Evolutionary conservation across 768 basidiomycete genomes (phyloP).

Genomic region (Royoungia palumana): DNA sequence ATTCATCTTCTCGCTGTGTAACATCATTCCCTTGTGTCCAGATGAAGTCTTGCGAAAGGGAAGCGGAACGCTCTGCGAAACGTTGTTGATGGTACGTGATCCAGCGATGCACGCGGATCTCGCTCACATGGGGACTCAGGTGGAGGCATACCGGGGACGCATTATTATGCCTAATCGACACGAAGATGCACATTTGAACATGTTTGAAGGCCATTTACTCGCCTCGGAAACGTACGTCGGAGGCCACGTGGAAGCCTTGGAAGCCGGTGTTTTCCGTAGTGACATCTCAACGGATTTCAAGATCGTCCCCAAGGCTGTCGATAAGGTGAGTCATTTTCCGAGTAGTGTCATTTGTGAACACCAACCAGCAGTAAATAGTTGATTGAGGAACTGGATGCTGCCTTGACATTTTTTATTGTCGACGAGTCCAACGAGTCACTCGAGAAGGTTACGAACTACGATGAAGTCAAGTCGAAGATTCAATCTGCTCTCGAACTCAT

Average conservation of each 20-base stretch:
- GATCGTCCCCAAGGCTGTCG: slow-evolving; percentile 81
- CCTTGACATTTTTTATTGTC: slow-evolving; percentile 81
- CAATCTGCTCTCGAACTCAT: slow-evolving; percentile 75
- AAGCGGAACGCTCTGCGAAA: slow-evolving; percentile 95
- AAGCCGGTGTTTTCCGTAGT: slow-evolving; percentile 96
- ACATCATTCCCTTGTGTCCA: slow-evolving; percentile 95
- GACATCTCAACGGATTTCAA: slow-evolving; percentile 96
- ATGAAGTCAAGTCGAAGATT: slow-evolving; percentile 83
- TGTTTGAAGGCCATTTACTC: slow-evolving; percentile 95
- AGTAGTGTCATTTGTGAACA: background rate
- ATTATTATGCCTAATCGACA: slow-evolving; percentile 99
- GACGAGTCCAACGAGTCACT: slow-evolving; percentile 80
- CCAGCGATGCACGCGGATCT: background rate
- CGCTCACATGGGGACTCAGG: slow-evolving; percentile 47
- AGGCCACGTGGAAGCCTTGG: slow-evolving; percentile 96
- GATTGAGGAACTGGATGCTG: slow-evolving; percentile 91
- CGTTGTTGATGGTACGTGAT: slow-evolving; percentile 83
- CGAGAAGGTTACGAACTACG: slow-evolving; percentile 90
- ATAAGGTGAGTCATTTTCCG: slow-evolving; percentile 55
- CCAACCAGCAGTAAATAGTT: slow-evolving; percentile 47
- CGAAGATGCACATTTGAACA: slow-evolving; percentile 86
- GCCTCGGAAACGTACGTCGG: slow-evolving; percentile 98
- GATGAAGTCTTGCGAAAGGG: slow-evolving; percentile 97
- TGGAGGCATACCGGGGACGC: slow-evolving; percentile 86
- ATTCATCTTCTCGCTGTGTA: slow-evolving; percentile 98